A percentile compares a stretch with the other conserved stretches of the same genome.
phyloP scores from a whole-genome alignment of 495 filamentous ascomycete species.

The Cetradonia linearis region DNA sequence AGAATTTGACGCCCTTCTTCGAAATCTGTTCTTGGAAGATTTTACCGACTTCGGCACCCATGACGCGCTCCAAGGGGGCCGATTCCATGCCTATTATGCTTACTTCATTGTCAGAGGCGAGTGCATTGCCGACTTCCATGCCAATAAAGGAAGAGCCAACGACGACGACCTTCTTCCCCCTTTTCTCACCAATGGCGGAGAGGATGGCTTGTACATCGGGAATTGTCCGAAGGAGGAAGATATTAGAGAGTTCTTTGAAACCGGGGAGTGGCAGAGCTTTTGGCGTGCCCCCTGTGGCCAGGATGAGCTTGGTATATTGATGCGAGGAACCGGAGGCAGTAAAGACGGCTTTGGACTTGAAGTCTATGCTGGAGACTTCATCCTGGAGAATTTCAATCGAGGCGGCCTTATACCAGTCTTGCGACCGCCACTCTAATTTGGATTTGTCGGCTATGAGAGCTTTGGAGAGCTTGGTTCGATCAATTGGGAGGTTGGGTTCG shows the following conservation, averaged over 20 bases:
- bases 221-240: conserved; percentile 72
- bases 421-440: conserved; percentile 65
- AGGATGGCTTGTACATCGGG: conserved; percentile 67
- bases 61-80: conserved; percentile 73
- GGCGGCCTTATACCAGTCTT: conserved; percentile 66
- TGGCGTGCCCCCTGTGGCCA: conserved; percentile 77
- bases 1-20: conserved; percentile 78
- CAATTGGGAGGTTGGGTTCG: conserved; percentile 77
- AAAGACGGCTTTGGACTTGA: conserved; percentile 55
- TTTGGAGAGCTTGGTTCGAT: conserved; percentile 93
- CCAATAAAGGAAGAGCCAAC: conserved; percentile 91
- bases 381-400: conserved; percentile 64
- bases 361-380: conserved; percentile 68
- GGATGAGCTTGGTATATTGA: conserved; percentile 76
- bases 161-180: conserved; percentile 83
- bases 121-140: conserved; percentile 84
- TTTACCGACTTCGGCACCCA: conserved; percentile 71
- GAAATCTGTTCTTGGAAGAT: conserved; percentile 70
- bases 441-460: conserved; percentile 73
- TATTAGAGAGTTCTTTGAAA: conserved; percentile 75
- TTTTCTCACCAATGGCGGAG: conserved; percentile 60
- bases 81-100: conserved; percentile 92
- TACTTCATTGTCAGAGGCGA: conserved; percentile 62
- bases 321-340: conserved; percentile 61
- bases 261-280: conserved; percentile 70